Percentiles rank a stretch among this genome's conserved stretches.
Conservation (phyloP, 495 filamentous ascomycete genomes). For the Articulospora tetracladia region DNA sequence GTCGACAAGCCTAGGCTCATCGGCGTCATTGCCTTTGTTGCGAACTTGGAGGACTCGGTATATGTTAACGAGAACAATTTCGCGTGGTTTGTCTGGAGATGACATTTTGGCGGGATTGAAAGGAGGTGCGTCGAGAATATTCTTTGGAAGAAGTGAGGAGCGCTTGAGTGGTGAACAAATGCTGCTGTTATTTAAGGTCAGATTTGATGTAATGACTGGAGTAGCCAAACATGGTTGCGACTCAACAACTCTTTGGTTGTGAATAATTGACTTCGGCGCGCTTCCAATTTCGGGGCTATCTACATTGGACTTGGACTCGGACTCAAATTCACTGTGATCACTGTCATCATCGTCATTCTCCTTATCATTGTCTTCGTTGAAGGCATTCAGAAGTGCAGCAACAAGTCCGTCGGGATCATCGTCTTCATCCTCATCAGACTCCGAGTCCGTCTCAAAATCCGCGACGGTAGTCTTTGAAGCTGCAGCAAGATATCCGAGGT, state of each 20-base stretch:
- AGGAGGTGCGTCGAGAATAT: background rate
- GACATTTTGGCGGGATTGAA: background rate
- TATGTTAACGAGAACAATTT: background rate
- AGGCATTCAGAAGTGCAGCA: background rate
- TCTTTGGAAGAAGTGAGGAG: background rate
- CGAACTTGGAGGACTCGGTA: background rate
- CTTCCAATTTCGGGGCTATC: background rate
- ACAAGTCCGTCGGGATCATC: background rate
- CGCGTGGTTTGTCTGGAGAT: background rate
- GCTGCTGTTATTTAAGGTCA: background rate
- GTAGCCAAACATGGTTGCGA: no score
- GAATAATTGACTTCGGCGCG: background rate
- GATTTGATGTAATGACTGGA: no score
- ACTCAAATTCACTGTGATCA: background rate
- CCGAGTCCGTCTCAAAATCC: slow-evolving; percentile 3
- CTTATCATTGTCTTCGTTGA: background rate
- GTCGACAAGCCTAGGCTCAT: background rate
- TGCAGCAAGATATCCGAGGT: background rate
- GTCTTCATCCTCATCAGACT: slow-evolving; percentile 6
- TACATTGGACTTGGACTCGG: background rate
- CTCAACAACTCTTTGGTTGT: background rate
- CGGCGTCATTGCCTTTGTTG: background rate
- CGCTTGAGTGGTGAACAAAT: background rate
- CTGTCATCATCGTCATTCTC: background rate
- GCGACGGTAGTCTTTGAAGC: slow-evolving; percentile 3